Conservation (phyloP, 345 rosid genomes). For the Eucalyptus tenuipes region DNA sequence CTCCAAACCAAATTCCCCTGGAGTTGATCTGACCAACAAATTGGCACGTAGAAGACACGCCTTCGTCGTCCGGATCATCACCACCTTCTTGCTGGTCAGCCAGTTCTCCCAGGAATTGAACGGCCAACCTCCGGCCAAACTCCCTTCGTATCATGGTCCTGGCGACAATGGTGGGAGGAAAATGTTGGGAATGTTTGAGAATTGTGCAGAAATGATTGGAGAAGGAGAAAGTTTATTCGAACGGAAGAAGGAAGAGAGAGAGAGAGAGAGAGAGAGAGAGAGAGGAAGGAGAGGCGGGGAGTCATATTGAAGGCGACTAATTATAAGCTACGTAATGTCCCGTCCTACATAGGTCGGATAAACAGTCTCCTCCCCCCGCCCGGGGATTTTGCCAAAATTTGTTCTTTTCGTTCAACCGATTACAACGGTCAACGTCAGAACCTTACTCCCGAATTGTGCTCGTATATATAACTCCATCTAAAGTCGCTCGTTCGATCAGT, state of each 20-base stretch:
- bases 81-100: not conserved
- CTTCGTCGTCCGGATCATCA: not conserved
- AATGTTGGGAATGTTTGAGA: not conserved
- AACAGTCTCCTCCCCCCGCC: not conserved
- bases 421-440: not conserved
- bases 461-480: not conserved
- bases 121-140: not conserved
- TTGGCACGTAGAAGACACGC: not conserved
- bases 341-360: not conserved
- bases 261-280: not conserved
- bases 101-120: not conserved
- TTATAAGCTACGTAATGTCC: not conserved
- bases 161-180: not conserved
- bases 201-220: not conserved
- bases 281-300: not conserved
- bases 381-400: not conserved
- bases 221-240: not conserved
- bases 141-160: not conserved
- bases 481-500: not conserved
- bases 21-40: not conserved
- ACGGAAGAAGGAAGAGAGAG: not conserved
- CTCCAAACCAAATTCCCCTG: conserved; percentile 11
- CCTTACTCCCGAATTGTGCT: not conserved
- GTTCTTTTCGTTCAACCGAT: not conserved
- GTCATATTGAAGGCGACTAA: not conserved